These are phyloP conservation scores for Cercospora berteroae DNA, from an alignment of 2,329 filamentous ascomycete genomes.

Conservation along the genomic window DNA sequence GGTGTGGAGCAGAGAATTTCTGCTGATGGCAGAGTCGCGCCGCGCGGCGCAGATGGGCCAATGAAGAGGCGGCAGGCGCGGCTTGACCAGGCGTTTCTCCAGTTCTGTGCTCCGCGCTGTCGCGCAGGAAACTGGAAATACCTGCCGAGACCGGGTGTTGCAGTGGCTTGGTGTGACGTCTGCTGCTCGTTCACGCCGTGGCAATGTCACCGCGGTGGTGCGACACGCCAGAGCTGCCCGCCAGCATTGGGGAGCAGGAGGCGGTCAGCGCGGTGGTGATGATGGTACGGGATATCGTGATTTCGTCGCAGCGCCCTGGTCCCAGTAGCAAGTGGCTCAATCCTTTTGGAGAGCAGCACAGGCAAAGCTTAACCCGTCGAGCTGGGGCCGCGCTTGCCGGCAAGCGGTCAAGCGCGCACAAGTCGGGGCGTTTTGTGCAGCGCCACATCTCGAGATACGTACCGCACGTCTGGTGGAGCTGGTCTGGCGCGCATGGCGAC, in stretches of 20 bases:
- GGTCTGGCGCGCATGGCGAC: constrained; percentile 6
- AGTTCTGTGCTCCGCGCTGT: constrained; percentile 10
- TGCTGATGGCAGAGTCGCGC: constrained; percentile 14
- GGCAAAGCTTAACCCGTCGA: constrained; percentile 6
- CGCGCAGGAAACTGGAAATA: constrained; percentile 8
- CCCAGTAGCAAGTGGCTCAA: constrained; percentile 1
- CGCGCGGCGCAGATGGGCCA: constrained; percentile 18
- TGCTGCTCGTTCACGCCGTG: constrained; percentile 7
- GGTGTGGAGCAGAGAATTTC: constrained; percentile 18
- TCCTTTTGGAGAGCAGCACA: background rate
- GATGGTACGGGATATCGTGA: constrained; percentile 4
- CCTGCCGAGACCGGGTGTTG: constrained; percentile 19
- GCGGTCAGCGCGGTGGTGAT: background rate
- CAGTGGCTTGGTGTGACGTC: constrained; percentile 13
- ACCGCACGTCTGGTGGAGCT: constrained; percentile 9
- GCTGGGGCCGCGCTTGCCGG: constrained; percentile 19
- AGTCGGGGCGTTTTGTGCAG: background rate
- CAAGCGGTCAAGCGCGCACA: constrained; percentile 10
- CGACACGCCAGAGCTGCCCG: background rate
- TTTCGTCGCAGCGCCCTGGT: constrained; percentile 2
- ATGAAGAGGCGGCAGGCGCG: constrained; percentile 5
- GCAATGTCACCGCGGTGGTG: background rate
- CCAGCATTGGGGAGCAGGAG: background rate
- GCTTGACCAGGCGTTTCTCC: constrained; percentile 21
- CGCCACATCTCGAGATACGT: constrained; percentile 17